Base-by-base conservation (phyloP, 2,329 filamentous ascomycete species). In the Incumbomyces lentus region DNA sequence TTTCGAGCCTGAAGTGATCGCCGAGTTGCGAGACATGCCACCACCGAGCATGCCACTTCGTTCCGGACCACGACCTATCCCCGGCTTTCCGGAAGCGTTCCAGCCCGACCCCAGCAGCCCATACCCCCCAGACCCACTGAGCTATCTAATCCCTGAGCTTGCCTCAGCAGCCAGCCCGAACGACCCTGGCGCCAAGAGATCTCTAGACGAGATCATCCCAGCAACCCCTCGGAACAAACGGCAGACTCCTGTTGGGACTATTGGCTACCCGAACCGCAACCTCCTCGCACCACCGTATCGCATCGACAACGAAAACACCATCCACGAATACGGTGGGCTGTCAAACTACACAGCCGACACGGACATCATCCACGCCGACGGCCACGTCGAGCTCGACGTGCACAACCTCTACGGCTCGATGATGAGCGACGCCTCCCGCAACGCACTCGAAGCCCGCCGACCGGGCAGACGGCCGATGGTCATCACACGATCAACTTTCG, bases 381-480 rank as follows among this genome's bases (percentile, higher is more conserved):
- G 82, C 12, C 64, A 79, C 33, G 68, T 71, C 17, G 77, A 84
- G 62, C 86, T 85, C 58, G 84, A 89, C 54, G 83, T 79, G 0
- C 84, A 89, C 61, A 88, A 88, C 55, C 63, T 87, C 1, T 86
- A 84, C 60, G 85, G 84, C 1, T 75, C 76, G 8, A 79, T 86
- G 78, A 88, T 88, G 83, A 82, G 79, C 1, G 63, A 70, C 16
- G 67, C 76, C 2, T 83, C 81, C 0, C 73, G 77, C 44, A 63
- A 72, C 10, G 79, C 84, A 1, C 84, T 89, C 82, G 61, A 78
- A 5, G 63, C 68, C 10, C 76, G 83, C 10, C 75, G 82, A 0
- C 82, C 84, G 0, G 60, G 62, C 1, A 64, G 78, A 3, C 75
- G 84, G 0, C 83, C 85, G 1, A 60, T 89, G 48, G 69, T 89